Percentiles rank a stretch among this genome's conserved stretches.
phyloP scores from a whole-genome alignment of 495 filamentous ascomycete genomes.

The Trichoderma reesei region DNA sequence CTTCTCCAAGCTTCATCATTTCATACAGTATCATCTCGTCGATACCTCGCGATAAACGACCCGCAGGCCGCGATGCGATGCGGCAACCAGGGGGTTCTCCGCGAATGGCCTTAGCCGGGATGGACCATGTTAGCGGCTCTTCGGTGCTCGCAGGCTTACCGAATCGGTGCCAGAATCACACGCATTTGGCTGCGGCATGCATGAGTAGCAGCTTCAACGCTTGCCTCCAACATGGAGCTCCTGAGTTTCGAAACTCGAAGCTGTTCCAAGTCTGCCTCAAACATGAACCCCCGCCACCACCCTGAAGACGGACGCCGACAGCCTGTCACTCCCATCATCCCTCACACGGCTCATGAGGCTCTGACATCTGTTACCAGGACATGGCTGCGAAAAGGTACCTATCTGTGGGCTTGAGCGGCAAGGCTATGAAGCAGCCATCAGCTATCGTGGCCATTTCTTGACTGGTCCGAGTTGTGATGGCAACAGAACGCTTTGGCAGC shows the following conservation, averaged over 20 bases:
- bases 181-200: neutral
- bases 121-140: neutral
- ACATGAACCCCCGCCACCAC: neutral
- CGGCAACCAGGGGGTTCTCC: conserved; percentile 1
- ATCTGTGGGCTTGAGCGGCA: neutral
- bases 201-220: neutral
- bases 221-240: neutral
- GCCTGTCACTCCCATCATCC: neutral
- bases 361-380: neutral
- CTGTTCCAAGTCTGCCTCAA: conserved; percentile 3
- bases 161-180: neutral
- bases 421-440: neutral
- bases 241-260: conserved; percentile 3
- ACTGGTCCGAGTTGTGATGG: no score
- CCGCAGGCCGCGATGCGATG: neutral
- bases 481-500: no score
- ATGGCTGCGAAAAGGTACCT: neutral
- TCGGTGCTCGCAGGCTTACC: neutral
- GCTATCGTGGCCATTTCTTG: neutral
- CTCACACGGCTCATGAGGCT: neutral
- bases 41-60: neutral
- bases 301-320: neutral
- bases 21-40: neutral
- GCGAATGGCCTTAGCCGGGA: neutral
- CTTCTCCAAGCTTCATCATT: no score